phyloP scores from a whole-genome alignment of 345 rosid genomes.

The Anastatica hierochuntica region DNA sequence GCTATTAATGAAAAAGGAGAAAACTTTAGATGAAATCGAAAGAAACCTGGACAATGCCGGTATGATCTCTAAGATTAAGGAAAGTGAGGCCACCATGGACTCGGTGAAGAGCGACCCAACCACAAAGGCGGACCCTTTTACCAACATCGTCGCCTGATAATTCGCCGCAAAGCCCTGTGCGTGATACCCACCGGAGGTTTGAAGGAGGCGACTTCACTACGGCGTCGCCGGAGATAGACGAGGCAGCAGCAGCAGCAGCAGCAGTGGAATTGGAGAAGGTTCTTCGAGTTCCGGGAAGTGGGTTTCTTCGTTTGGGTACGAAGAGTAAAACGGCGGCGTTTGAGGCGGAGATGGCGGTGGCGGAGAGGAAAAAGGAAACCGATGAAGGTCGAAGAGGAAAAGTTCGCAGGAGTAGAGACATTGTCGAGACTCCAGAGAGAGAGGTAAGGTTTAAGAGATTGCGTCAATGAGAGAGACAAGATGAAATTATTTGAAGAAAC shows the following conservation, averaged over 20 bases:
- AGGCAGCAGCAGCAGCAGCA: neutral
- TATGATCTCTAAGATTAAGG: conserved; percentile 89
- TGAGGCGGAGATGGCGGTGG: conserved; percentile 24
- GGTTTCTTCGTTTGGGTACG: conserved; percentile 11
- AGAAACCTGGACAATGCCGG: conserved; percentile 90
- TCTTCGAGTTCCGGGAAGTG: conserved; percentile 16
- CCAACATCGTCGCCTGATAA: conserved; percentile 60
- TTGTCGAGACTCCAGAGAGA: conserved; percentile 5
- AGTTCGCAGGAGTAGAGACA: conserved; percentile 39
- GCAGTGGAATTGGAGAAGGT: conserved; percentile 23
- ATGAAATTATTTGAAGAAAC: conserved; percentile 1
- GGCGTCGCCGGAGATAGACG: conserved; percentile 5
- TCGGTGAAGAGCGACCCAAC: conserved; percentile 93
- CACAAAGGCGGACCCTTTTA: conserved; percentile 73
- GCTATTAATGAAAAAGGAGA: neutral
- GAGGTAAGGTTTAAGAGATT: conserved; percentile 14
- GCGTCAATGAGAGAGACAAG: neutral
- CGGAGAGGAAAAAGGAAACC: conserved; percentile 29
- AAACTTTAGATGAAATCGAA: too few relatives aligned
- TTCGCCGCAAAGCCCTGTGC: conserved; percentile 56
- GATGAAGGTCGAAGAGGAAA: conserved; percentile 31
- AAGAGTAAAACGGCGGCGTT: conserved; percentile 11
- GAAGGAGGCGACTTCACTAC: conserved; percentile 18
- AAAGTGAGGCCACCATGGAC: conserved; percentile 90
- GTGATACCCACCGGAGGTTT: conserved; percentile 61